These are phyloP conservation scores for Microthlaspi erraticum DNA, from an alignment of 345 rosid species.

Conservation along the genomic window DNA sequence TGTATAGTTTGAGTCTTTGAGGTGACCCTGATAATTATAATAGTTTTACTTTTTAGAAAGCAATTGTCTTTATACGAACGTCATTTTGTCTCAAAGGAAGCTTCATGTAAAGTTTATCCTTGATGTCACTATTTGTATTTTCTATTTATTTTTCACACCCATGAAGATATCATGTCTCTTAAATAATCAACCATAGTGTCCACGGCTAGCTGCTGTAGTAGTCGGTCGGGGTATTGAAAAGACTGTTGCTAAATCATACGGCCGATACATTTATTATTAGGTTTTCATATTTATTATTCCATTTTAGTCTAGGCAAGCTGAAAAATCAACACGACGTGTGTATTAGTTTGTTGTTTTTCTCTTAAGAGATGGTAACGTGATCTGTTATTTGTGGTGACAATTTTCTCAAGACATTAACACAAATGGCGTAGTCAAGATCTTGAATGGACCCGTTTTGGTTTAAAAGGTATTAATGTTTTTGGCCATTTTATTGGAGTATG, in stretches of 20 bases:
- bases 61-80: slow-evolving; percentile 7
- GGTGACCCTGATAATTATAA: slow-evolving; percentile 1
- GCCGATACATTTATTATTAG: background rate
- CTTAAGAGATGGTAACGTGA: slow-evolving; percentile 16
- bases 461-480: slow-evolving; percentile 31
- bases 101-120: slow-evolving; percentile 31
- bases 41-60: slow-evolving; percentile 27
- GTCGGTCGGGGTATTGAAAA: slow-evolving; percentile 13
- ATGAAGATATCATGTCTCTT: slow-evolving; percentile 22
- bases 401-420: slow-evolving; percentile 14
- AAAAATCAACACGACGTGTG: slow-evolving; percentile 8
- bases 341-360: background rate
- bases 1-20: too few relatives aligned
- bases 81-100: slow-evolving; percentile 26
- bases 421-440: slow-evolving; percentile 36
- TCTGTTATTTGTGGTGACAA: slow-evolving; percentile 8
- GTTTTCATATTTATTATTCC: background rate
- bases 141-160: slow-evolving; percentile 15
- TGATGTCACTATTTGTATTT: slow-evolving; percentile 23
- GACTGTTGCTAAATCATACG: background rate
- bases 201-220: slow-evolving; percentile 1
- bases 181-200: slow-evolving; percentile 1
- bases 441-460: slow-evolving; percentile 38
- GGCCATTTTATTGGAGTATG: slow-evolving; percentile 25
- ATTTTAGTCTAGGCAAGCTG: slow-evolving; percentile 8